Evolutionary conservation across 257 asterid genomes (phyloP), one percentile per base, ranked within the genome.

Genomic region (Primulina huaijiensis): DNA sequence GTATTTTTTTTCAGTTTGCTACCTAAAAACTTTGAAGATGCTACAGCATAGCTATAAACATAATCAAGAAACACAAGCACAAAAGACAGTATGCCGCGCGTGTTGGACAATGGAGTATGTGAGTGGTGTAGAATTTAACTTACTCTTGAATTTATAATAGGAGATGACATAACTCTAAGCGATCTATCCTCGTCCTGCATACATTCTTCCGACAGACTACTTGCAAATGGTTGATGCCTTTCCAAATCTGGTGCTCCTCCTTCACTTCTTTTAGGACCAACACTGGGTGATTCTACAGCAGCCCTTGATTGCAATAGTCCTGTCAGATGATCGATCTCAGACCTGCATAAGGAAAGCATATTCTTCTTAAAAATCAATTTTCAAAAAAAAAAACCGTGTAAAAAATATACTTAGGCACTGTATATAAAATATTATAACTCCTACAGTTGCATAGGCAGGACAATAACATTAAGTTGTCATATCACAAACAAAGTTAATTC

Each of bases 301-400:
- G 87, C 90, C 76, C 84, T 87, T 75, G 97, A 89, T 65, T 66
- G 88, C 84, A 93, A 76, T 70, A 93, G 79, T 62, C 79, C 86
- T 52, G 90, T 86, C 90, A 93, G 81, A 43, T 67, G 91, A 70
- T 83, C 80, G 71, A 89, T 78, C 78, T 93, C 96, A 77, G 89
- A 77, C 78, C 99, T 93, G 94, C 85, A 75, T 37, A 77, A 34
- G 29, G 60, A 46, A 62, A 14, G 64, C 29, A 60, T 60, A 19
- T 29, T 20, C 33, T 16, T 56, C 61, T 55, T n/a, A 64, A 29
- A 19, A 34, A 3, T 21, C 50, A 69, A 60, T 6, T 33, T 19
- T 3, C 50, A 3, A 2, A 35, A 7, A 67, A 52, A 43, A 57
- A 21, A 7, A 35, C 34, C 10, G 14, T 30, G 37, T 34, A 55